Conservation (phyloP, 2,329 filamentous ascomycete genomes). For the Sarocladium brachiariae region DNA sequence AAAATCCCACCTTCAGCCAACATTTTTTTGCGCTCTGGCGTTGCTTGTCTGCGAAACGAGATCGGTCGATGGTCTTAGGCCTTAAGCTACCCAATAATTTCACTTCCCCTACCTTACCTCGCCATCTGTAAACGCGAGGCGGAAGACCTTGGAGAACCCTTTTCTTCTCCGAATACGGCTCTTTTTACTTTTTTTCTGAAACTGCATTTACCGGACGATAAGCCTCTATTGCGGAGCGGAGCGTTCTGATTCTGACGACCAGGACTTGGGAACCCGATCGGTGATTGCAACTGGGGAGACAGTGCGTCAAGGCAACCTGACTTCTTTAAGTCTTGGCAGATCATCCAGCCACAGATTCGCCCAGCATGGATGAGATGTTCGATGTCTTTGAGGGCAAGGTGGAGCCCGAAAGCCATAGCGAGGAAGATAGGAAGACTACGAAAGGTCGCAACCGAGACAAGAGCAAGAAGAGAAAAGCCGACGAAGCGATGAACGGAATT, state of each 20-base stretch:
- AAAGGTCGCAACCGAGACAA: conserved; percentile 49
- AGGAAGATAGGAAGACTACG: conserved; percentile 31
- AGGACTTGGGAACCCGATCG: background rate
- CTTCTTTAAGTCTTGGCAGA: background rate
- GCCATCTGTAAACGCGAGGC: background rate
- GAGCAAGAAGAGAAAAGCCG: conserved; percentile 81
- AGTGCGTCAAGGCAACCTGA: background rate
- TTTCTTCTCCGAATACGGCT: too few species aligned
- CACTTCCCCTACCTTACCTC: background rate
- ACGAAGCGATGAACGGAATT: conserved; percentile 63
- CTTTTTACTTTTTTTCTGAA: too few species aligned
- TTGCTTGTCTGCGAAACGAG: conserved; percentile 1
- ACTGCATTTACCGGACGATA: background rate
- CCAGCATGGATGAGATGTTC: conserved; percentile 69
- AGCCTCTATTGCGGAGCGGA: background rate
- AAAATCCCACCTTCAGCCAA: conserved; percentile 8
- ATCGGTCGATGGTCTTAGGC: conserved; percentile 6
- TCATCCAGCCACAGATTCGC: background rate
- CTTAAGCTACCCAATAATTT: background rate
- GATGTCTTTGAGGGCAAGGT: conserved; percentile 68
- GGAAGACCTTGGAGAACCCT: too few species aligned
- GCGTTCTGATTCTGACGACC: background rate
- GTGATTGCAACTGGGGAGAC: background rate
- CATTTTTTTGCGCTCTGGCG: conserved; percentile 9
- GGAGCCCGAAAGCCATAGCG: conserved; percentile 32